A percentile compares a stretch with the other conserved stretches of the same genome.
These are phyloP conservation scores for Ceratobasidium sp. DNA, from an alignment of 1,284 basidiomycete genomes.

Conservation along the genomic window DNA sequence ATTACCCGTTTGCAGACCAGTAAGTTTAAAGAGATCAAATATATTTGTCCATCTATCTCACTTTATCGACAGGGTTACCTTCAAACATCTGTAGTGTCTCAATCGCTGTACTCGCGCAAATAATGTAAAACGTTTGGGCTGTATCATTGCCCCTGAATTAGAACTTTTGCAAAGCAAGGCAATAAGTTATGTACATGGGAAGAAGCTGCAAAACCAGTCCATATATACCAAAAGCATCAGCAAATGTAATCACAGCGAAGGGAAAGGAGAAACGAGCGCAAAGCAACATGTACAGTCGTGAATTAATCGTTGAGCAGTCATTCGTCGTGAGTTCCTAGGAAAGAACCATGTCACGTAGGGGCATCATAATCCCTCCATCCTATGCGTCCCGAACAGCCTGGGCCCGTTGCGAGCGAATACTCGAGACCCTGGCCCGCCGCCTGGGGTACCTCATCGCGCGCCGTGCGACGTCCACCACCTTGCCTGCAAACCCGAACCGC, in stretches of 20 bases:
- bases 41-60: too few species aligned
- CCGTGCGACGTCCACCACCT: conserved; percentile 12
- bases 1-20: not conserved
- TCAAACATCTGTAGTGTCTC: too few species aligned
- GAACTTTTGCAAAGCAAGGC: not conserved
- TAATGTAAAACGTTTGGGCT: too few species aligned
- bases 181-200: conserved; percentile 32
- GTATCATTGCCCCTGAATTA: conserved; percentile 4
- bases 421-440: conserved; percentile 12
- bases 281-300: conserved; percentile 14
- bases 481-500: conserved; percentile 24
- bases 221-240: conserved; percentile 13
- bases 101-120: too few species aligned
- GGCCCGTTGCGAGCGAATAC: conserved; percentile 16
- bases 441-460: conserved; percentile 21
- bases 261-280: not conserved
- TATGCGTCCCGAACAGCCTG: not conserved
- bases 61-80: too few species aligned
- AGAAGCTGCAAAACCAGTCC: conserved; percentile 11
- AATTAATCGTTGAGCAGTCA: conserved; percentile 18
- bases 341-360: conserved; percentile 20
- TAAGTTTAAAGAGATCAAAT: not conserved
- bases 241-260: conserved; percentile 9
- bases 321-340: conserved; percentile 15
- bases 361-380: not conserved